A percentile compares a stretch with the other conserved stretches of the same genome.
Conservation (phyloP, 176 grass and related monocot genomes). For the Melocanna baccifera region DNA sequence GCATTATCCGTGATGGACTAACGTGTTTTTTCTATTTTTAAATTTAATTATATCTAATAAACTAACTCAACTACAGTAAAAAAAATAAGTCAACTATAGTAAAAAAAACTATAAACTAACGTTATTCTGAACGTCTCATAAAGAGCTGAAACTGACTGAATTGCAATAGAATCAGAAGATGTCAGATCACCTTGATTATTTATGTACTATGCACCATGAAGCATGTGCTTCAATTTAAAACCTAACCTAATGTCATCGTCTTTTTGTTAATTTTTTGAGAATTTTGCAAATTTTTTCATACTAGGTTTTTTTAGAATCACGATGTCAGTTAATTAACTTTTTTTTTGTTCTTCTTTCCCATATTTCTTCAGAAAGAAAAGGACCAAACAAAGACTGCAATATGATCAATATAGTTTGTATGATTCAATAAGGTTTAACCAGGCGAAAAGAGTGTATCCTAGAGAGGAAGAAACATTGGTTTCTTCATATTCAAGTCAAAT, state of each 20-base stretch:
- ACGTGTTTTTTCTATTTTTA: no score
- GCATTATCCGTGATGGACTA: no score
- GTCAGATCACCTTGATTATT: not conserved
- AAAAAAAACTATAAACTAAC: no score
- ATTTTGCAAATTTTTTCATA: not conserved
- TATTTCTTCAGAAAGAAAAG: not conserved
- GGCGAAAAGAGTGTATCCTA: not conserved
- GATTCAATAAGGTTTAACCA: not conserved
- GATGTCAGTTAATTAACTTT: not conserved
- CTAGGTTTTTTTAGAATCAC: not conserved
- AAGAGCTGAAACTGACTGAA: not conserved
- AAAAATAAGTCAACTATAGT: no score
- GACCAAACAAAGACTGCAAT: not conserved
- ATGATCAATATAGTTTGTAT: not conserved
- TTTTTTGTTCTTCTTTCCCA: not conserved
- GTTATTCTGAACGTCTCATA: no score
- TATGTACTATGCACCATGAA: not conserved
- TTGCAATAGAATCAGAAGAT: not conserved
- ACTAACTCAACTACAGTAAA: no score
- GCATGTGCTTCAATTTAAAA: not conserved
- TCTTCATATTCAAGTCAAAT: not conserved
- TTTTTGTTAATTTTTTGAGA: not conserved
- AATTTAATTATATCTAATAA: no score
- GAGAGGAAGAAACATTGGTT: not conserved
- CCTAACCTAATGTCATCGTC: not conserved